Conservation (phyloP, 768 basidiomycete genomes). For the Amanita jacksonii region DNA sequence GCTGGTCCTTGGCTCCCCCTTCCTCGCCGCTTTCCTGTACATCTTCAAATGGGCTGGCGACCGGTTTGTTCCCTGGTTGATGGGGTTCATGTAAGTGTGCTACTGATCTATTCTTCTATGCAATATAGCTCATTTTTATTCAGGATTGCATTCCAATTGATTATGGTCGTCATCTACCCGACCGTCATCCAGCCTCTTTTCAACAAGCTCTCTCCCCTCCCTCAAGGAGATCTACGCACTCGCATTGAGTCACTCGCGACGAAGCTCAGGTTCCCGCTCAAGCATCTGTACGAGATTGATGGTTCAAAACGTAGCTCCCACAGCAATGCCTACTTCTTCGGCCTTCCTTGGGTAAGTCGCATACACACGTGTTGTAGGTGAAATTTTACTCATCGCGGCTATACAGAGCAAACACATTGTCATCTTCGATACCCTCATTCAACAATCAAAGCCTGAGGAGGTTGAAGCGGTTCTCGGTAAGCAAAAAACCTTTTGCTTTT, state of each 20-base stretch:
- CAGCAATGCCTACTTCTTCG: conserved; percentile 98
- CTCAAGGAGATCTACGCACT: conserved; percentile 62
- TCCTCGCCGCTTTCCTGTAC: conserved; percentile 78
- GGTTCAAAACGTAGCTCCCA: conserved; percentile 94
- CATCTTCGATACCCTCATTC: conserved; percentile 94
- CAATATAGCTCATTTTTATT: background rate
- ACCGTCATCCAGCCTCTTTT: conserved; percentile 91
- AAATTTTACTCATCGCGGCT: background rate
- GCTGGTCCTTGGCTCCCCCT: conserved; percentile 69
- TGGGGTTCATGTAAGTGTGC: conserved; percentile 75
- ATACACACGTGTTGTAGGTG: background rate
- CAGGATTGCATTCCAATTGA: conserved; percentile 75
- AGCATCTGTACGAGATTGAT: conserved; percentile 93
- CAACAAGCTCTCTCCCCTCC: conserved; percentile 90
- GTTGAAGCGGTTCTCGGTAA: conserved; percentile 90
- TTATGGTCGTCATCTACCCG: conserved; percentile 77
- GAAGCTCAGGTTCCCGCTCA: conserved; percentile 87
- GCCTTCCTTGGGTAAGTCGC: conserved; percentile 75
- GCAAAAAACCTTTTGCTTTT: background rate
- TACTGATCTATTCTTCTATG: background rate
- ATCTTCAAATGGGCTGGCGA: conserved; percentile 93
- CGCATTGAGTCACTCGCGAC: conserved; percentile 71
- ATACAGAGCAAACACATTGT: conserved; percentile 85
- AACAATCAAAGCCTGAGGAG: conserved; percentile 82
- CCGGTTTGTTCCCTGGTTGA: conserved; percentile 86